These are phyloP conservation scores for Turnera subulata DNA, from an alignment of 345 rosid species.

Conservation along the genomic window DNA sequence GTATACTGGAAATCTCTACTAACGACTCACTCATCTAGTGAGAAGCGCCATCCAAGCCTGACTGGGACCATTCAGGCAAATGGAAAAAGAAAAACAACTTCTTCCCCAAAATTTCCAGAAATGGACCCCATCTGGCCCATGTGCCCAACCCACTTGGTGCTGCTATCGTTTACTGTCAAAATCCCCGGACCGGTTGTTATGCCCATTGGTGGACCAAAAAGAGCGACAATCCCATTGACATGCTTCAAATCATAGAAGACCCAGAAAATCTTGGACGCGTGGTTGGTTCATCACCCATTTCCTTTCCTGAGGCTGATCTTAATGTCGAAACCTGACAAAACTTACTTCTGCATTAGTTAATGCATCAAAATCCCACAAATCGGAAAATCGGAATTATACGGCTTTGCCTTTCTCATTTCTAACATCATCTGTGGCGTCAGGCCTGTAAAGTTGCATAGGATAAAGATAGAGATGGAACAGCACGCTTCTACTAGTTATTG, in stretches of 20 bases:
- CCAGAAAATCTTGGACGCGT: not conserved
- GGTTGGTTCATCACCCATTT: not conserved
- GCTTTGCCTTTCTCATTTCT: not conserved
- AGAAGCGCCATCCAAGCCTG: no score
- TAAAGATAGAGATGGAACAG: not conserved
- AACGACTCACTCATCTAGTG: no score
- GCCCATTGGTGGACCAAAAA: not conserved
- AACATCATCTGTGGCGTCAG: conserved; percentile 10
- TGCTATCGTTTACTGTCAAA: no score
- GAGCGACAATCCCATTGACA: not conserved
- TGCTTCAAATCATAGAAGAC: not conserved
- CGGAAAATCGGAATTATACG: no score
- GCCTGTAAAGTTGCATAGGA: not conserved
- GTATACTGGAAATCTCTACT: no score
- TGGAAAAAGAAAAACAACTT: no score
- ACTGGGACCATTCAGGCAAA: no score
- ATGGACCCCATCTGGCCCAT: no score
- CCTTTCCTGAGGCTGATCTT: not conserved
- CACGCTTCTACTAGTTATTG: not conserved
- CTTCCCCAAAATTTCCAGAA: no score
- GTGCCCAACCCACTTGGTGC: no score
- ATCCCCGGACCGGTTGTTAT: no score
- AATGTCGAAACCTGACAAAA: not conserved
- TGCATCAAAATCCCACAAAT: not conserved
- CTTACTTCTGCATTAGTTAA: not conserved